These are phyloP conservation scores for Eimeria zaria DNA, from an alignment of 169 alveolate genomes.

Conservation along the genomic window DNA sequence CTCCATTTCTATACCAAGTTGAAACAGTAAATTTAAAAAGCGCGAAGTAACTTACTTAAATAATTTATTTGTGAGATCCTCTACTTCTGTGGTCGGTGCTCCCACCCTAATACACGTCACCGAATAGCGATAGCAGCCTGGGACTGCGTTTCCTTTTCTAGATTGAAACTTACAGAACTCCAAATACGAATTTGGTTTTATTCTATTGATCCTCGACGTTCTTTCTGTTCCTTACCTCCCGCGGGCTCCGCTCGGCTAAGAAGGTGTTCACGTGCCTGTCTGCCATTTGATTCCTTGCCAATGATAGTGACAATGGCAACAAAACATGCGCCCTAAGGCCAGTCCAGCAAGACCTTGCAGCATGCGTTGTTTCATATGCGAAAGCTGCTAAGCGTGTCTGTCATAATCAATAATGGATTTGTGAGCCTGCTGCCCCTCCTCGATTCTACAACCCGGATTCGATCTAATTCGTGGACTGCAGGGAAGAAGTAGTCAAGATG, in stretches of 20 bases:
- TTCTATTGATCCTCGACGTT: neutral
- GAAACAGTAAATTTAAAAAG: neutral
- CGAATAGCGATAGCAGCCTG: neutral
- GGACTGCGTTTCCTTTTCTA: neutral
- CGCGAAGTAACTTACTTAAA: neutral
- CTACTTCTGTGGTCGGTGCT: neutral
- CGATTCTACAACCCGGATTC: neutral
- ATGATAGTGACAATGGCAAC: neutral
- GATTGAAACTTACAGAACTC: neutral
- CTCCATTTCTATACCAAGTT: neutral
- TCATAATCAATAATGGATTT: neutral
- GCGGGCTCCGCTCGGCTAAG: neutral
- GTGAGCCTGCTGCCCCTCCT: neutral
- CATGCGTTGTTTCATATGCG: neutral
- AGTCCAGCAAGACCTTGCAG: neutral
- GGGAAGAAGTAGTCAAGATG: conserved; percentile 1
- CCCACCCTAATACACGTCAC: neutral
- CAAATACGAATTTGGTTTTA: neutral
- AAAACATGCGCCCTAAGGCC: neutral
- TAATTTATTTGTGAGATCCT: neutral
- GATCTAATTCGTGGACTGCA: neutral
- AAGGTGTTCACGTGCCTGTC: neutral
- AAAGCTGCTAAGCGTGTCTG: neutral
- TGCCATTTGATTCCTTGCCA: neutral
- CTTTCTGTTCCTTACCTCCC: neutral